Conservation (phyloP, 2,329 filamentous ascomycete species). For the Colletotrichum aenigma region DNA sequence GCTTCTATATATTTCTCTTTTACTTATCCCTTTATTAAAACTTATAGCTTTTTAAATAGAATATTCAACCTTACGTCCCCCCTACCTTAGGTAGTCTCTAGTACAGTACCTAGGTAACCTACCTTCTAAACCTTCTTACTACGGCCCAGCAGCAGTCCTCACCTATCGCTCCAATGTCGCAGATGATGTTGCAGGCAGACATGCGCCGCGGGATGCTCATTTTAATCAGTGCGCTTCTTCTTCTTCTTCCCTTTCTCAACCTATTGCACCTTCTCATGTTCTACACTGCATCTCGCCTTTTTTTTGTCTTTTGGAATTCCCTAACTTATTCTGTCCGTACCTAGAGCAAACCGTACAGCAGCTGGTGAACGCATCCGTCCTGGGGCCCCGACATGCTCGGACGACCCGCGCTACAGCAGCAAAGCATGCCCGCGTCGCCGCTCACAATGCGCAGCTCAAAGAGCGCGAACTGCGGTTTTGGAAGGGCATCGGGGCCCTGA, state of each 20-base stretch:
- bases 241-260: not conserved
- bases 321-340: not conserved
- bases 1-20: rapidly evolving
- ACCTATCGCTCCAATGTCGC: not conserved
- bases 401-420: not conserved
- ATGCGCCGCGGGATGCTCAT: not conserved
- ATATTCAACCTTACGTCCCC: not conserved
- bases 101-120: not conserved
- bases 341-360: not conserved
- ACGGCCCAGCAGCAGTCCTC: not conserved
- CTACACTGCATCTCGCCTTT: not conserved
- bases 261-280: not conserved
- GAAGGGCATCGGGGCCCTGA: not conserved
- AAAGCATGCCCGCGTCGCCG: not conserved
- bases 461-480: not conserved
- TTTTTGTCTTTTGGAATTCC: not conserved
- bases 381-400: not conserved
- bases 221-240: not conserved
- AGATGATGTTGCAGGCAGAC: not conserved
- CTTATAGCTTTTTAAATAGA: not conserved
- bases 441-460: not conserved
- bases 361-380: not conserved
- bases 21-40: not conserved
- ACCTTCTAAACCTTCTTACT: not conserved
- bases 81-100: not conserved